These are phyloP conservation scores for Waltergamsia citrina DNA, from an alignment of 2,329 filamentous ascomycete genomes.

Conservation along the genomic window DNA sequence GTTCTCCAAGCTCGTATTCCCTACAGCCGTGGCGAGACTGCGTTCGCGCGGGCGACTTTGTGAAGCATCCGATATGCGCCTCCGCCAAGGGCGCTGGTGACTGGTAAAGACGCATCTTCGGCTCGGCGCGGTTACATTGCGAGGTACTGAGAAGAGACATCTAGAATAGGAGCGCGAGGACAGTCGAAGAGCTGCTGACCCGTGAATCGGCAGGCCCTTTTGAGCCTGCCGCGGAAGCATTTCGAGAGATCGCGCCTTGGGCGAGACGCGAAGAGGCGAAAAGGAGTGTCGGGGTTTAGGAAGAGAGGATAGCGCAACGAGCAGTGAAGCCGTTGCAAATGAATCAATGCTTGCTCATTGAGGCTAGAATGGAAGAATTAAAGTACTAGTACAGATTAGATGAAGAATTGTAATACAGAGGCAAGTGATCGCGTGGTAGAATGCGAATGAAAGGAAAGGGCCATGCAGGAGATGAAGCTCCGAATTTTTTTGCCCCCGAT, in stretches of 20 bases:
- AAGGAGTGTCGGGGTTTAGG: neutral
- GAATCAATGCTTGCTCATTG: neutral
- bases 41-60: slow-evolving; percentile 13
- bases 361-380: neutral
- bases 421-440: neutral
- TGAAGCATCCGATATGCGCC: slow-evolving; percentile 8
- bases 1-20: slow-evolving; percentile 21
- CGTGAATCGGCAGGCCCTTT: slow-evolving; percentile 3
- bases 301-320: slow-evolving; percentile 3
- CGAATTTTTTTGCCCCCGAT: slow-evolving; percentile 5
- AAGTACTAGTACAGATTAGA: slow-evolving; percentile 1
- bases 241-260: slow-evolving; percentile 3
- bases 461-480: slow-evolving; percentile 6
- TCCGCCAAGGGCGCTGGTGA: slow-evolving; percentile 16
- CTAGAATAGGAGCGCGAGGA: slow-evolving; percentile 6
- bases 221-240: slow-evolving; percentile 7
- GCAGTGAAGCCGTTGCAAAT: neutral
- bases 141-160: slow-evolving; percentile 5
- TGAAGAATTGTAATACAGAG: too few relatives aligned
- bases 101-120: slow-evolving; percentile 18
- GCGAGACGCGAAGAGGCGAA: slow-evolving; percentile 1
- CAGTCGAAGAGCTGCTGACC: neutral
- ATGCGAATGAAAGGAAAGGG: too few relatives aligned
- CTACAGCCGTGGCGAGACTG: slow-evolving; percentile 29
- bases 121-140: slow-evolving; percentile 6